Base-by-base conservation (phyloP, 495 filamentous ascomycete species). In the Rhypophila decipiens region DNA sequence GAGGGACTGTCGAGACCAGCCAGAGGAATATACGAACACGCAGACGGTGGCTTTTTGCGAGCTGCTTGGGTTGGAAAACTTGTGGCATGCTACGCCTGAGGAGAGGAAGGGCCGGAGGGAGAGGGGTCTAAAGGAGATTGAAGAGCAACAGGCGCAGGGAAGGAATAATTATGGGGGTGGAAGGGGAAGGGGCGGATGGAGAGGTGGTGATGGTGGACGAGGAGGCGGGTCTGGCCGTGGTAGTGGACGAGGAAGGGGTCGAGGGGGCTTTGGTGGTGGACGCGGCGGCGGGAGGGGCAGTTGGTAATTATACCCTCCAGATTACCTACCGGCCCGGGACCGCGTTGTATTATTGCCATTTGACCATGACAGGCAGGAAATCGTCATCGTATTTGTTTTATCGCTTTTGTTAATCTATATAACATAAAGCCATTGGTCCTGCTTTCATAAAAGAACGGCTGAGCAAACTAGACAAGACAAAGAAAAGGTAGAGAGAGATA, bases 31-130 rank as follows among this genome's bases (percentile, higher is more conserved):
- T 60, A 85, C 71, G 11, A 96, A 90, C 59, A 79, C 82, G 4
- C 90, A 96, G 65, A 96, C 88, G 8, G 64, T 64, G 5, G 58
- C 64, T 15, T 97, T 93, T 64, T 96, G 93, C 60, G 71, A 80
- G 43, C 60, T 96, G 46, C 39, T 96, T 1, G 80, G 79, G 3
- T 86, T 96, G 31, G 69, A 75, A 23, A 90, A 97, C 64, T 73
- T 78, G 34, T 95, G 95, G 69, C 69, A 79, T 50, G 70, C 83
- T 0, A 81, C 60, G 2, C 81, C 87, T 7, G 85, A 85, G 52
- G 86, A 90, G 55, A 76, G 78, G 45, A 61, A 65, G 24, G 71
- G 66, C 47, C 74, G 83, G 51, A 69, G 70, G 64, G 61, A 34
- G 40, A 55, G 42, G 43, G 74, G 72, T 9, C 69, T 67, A 19